phyloP scores from a whole-genome alignment of 176 grass and related monocot genomes.

The Bolboschoenus planiculmis region DNA sequence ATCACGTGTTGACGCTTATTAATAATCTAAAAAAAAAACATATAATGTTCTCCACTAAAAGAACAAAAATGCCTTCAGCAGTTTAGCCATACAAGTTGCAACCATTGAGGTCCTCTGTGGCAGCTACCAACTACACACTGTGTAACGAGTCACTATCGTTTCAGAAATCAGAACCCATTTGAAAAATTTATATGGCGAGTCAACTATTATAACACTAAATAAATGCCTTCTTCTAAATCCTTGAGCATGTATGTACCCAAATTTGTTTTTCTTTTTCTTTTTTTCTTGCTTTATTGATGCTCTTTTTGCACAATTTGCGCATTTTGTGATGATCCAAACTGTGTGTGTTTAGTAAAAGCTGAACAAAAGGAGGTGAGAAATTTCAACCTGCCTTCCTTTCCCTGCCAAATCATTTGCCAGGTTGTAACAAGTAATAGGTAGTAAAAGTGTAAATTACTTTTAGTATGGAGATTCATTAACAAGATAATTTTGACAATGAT shows the following conservation, averaged over 20 bases:
- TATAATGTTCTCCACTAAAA: slow-evolving; percentile 17
- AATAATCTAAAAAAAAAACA: background rate
- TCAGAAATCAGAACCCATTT: background rate
- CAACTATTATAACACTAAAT: no score
- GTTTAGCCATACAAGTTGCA: no score
- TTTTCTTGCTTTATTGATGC: background rate
- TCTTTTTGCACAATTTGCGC: background rate
- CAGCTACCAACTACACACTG: background rate
- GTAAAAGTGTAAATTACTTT: background rate
- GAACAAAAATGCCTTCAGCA: background rate
- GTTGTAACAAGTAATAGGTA: background rate
- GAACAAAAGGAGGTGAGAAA: background rate
- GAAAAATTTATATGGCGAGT: no score
- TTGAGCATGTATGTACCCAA: no score
- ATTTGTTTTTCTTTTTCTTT: no score
- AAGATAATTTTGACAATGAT: no score
- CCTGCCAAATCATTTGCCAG: background rate
- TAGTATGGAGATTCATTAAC: no score
- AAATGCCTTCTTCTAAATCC: no score
- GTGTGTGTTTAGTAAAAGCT: background rate
- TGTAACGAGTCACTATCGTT: background rate
- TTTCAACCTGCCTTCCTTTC: background rate
- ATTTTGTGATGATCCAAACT: background rate
- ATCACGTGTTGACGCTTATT: slow-evolving; percentile 26
- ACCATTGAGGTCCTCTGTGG: background rate